Base-by-base conservation (phyloP, 2,329 filamentous ascomycete species). In the Huntiella abstrusa region DNA sequence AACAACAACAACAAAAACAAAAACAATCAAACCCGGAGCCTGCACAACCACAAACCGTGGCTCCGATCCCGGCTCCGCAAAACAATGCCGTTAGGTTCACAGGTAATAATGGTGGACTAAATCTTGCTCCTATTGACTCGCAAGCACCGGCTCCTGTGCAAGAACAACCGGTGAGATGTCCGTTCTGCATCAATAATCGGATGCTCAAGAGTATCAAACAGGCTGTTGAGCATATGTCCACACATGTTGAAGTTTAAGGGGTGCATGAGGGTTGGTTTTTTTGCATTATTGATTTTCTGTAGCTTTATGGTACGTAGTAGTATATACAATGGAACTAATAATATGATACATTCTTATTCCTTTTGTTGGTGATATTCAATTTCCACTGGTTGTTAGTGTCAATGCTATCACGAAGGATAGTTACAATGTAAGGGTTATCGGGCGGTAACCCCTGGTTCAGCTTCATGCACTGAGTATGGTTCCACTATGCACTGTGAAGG, bases 191-290 rank as follows among this genome's bases (percentile, higher is more conserved):
- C 33, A 77, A 76, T 52, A 69, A 73, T 53, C 64, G 73, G 4
- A 73, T 76, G 71, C 62, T 77, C 44, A 63, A 71, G 13, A 71
- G 65, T 1, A 71, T 76, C 40, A 75, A 73, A 57, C 73, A 77
- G 55, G 70, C 73, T 4, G 71, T 77, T 3, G 73, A 77, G 56
- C 73, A 77, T 54, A 62, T 77, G 64, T 72, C 71, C 8, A 75
- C 71, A 2, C 73, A 77, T 50, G 73, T 77, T 4, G 66, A 75
- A 11, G 70, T 76, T 13, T 71, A 56, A 55, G 16, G 19, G 28
- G 19, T 5, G 15, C n/a, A 13, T 19, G 3, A 11, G 40, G n/a
- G 33, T 41, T 41, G n/a, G 7, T 41, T 41, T 41, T 41, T 41
- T 7, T 15, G 38, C 12, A 19, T 16, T 41, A 28, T 28, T 28